Percentiles rank a stretch among this genome's conserved stretches.
phyloP scores from a whole-genome alignment of 441 rosid genomes.

The Brassica balearica region DNA sequence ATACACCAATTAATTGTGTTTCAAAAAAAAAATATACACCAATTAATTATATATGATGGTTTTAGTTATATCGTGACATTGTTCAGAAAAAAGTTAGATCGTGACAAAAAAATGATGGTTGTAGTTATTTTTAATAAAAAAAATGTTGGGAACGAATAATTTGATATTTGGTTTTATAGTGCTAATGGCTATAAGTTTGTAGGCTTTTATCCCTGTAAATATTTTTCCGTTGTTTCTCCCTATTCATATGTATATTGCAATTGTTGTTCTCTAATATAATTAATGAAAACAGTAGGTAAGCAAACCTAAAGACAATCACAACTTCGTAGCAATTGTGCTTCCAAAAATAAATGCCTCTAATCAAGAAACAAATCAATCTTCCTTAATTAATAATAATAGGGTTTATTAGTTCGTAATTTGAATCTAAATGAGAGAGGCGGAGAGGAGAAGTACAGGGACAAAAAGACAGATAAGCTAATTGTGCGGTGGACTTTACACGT shows the following conservation, averaged over 20 bases:
- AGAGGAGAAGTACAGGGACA: conserved; percentile 29
- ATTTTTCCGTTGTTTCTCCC: background rate
- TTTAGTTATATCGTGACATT: background rate
- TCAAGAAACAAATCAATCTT: conserved; percentile 10
- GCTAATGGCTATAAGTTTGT: background rate
- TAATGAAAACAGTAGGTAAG: background rate
- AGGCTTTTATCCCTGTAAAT: background rate
- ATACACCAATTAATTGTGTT: background rate
- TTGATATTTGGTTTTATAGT: background rate
- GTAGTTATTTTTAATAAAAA: background rate
- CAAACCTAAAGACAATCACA: conserved; percentile 9
- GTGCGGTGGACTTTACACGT: conserved; percentile 42
- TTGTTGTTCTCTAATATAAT: background rate
- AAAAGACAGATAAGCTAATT: conserved; percentile 43
- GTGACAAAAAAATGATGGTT: background rate
- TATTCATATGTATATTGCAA: background rate
- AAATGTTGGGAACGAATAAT: background rate
- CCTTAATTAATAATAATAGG: background rate
- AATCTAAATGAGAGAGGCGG: conserved; percentile 2
- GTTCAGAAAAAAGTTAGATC: no score
- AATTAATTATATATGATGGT: background rate
- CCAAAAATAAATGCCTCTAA: background rate
- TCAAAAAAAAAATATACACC: background rate
- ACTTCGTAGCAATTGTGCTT: background rate
- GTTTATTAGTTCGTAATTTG: conserved; percentile 8